Percentiles rank a stretch among this genome's conserved stretches.
These are phyloP conservation scores for Paracamarosporium sp. DNA, from an alignment of 2,329 filamentous ascomycete genomes.

Conservation along the genomic window DNA sequence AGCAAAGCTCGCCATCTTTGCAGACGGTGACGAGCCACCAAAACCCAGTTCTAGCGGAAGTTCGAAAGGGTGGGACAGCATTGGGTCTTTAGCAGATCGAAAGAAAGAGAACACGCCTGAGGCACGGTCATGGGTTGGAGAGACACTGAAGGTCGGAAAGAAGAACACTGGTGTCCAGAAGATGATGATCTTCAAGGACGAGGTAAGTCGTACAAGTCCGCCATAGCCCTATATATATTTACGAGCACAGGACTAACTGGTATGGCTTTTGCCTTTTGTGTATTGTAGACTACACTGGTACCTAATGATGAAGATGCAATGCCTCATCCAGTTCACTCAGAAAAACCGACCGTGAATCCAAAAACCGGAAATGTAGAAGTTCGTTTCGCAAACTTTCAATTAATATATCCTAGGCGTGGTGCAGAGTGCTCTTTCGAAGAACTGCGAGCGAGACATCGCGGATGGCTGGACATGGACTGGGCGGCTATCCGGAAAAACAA, in stretches of 20 bases:
- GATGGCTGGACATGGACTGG: constrained; percentile 67
- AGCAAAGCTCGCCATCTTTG: constrained; percentile 89
- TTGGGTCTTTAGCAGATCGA: constrained; percentile 82
- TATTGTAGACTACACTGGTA: constrained; percentile 58
- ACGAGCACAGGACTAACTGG: constrained; percentile 83
- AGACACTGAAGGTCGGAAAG: constrained; percentile 86
- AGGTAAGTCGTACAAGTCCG: constrained; percentile 70
- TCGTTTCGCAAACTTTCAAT: constrained; percentile 85
- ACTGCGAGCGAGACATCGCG: constrained; percentile 77
- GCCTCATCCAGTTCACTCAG: constrained; percentile 72
- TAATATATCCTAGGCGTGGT: constrained; percentile 80
- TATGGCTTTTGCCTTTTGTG: constrained; percentile 55
- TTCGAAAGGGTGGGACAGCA: constrained; percentile 87
- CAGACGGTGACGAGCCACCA: constrained; percentile 69
- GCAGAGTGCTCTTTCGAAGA: constrained; percentile 92
- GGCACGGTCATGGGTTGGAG: constrained; percentile 88
- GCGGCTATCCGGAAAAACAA: constrained; percentile 40
- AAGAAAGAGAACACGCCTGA: constrained; percentile 94
- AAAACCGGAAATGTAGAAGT: constrained; percentile 83
- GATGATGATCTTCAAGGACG: constrained; percentile 92
- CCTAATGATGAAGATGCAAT: constrained; percentile 43
- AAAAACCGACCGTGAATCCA: constrained; percentile 83
- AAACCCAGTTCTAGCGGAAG: constrained; percentile 62
- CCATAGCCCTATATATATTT: constrained; percentile 49
- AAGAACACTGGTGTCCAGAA: constrained; percentile 79